Conservation (phyloP, 2,329 filamentous ascomycete genomes). For the Colletotrichum musicola region DNA sequence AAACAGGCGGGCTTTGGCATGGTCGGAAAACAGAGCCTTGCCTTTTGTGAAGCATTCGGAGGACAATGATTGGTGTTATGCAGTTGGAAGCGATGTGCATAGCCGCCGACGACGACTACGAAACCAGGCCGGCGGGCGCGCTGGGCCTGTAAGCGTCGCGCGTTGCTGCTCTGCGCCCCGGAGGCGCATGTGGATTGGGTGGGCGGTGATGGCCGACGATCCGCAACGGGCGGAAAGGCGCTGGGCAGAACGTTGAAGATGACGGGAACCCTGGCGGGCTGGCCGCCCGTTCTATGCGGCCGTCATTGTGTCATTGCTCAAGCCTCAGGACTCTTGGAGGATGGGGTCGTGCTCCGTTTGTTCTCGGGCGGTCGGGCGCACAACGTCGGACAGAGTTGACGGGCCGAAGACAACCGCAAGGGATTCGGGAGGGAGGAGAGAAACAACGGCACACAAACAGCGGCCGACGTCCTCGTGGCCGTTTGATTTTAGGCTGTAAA, state of each 20-base stretch:
- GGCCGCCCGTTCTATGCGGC: background rate
- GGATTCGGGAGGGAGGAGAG: background rate
- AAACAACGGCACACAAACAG: conserved; percentile 7
- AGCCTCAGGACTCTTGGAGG: background rate
- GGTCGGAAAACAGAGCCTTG: background rate
- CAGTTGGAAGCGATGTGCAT: conserved; percentile 39
- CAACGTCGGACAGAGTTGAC: background rate
- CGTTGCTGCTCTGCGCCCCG: conserved; percentile 10
- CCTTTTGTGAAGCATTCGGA: conserved; percentile 22
- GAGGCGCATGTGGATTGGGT: conserved; percentile 6
- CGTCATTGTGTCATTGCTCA: conserved; percentile 9
- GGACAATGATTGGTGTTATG: conserved; percentile 31
- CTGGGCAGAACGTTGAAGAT: conserved; percentile 22
- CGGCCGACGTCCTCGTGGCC: background rate
- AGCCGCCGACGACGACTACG: conserved; percentile 28
- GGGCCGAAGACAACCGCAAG: conserved; percentile 11
- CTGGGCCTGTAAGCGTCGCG: conserved; percentile 25
- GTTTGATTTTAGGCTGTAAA: conserved; percentile 6
- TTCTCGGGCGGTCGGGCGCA: conserved; percentile 2
- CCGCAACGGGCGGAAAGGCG: conserved; percentile 12
- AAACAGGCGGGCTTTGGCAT: background rate
- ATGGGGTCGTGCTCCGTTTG: background rate
- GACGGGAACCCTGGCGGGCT: background rate
- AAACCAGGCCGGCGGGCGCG: conserved; percentile 25
- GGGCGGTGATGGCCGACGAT: conserved; percentile 28